Conservation (phyloP, 176 grass and related monocot genomes). For the Carex myosuroides region DNA sequence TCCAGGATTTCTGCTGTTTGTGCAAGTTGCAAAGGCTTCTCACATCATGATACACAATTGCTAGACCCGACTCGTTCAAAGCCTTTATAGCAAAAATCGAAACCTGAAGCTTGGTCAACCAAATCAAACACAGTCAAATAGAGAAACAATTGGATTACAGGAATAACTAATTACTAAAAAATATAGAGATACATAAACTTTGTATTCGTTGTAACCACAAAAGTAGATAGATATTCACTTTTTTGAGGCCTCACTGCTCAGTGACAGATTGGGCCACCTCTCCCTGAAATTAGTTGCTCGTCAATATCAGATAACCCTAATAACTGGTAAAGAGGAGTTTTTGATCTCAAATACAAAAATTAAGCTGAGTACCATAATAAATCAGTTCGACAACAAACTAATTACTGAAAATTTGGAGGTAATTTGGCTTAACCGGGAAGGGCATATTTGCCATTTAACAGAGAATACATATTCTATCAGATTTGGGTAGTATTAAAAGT, state of each 20-base stretch:
- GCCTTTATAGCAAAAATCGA: slow-evolving; percentile 33
- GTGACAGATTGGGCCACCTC: too few relatives aligned
- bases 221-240: too few relatives aligned
- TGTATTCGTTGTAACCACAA: too few relatives aligned
- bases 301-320: not conserved
- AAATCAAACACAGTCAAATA: slow-evolving; percentile 6
- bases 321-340: not conserved
- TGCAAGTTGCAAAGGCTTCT: slow-evolving; percentile 55
- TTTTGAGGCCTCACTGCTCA: slow-evolving; percentile 26
- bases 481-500: not conserved
- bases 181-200: too few relatives aligned
- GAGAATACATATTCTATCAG: not conserved
- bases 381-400: too few relatives aligned
- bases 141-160: not conserved
- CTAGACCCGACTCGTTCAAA: slow-evolving; percentile 25
- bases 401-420: too few relatives aligned
- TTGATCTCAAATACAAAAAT: too few relatives aligned
- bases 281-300: not conserved
- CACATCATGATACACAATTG: slow-evolving; percentile 44
- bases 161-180: not conserved
- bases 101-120: slow-evolving; percentile 43
- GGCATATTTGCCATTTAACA: not conserved
- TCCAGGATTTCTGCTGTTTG: slow-evolving; percentile 55
- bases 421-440: not conserved
- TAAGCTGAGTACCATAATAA: too few relatives aligned